These are phyloP conservation scores for Effrenium voratum DNA, from an alignment of 73 alveolate species.

Conservation along the genomic window DNA sequence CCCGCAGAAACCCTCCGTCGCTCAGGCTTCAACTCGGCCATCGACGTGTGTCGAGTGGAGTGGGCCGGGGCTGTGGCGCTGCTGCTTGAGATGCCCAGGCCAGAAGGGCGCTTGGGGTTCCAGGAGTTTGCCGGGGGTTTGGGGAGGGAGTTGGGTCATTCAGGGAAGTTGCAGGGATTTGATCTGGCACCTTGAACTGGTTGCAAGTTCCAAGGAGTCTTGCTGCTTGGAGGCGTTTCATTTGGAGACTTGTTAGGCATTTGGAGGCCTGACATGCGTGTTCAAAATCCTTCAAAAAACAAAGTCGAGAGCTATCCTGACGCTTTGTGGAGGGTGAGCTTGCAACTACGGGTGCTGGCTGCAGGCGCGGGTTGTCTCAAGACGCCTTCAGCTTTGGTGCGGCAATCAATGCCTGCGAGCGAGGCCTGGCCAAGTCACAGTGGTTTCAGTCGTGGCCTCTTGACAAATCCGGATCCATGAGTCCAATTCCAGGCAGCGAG, in stretches of 20 bases:
- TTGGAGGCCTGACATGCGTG: too few species aligned
- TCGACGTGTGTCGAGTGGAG: slow-evolving; percentile 18
- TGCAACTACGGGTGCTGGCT: neutral
- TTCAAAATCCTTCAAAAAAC: too few species aligned
- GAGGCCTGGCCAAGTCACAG: slow-evolving; percentile 9
- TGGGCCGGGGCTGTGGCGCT: slow-evolving; percentile 3
- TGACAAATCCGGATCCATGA: neutral
- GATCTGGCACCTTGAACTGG: neutral
- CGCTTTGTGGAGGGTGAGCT: too few species aligned
- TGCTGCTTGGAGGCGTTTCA: neutral
- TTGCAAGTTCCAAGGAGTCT: neutral
- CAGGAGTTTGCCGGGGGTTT: too few species aligned
- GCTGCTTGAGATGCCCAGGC: slow-evolving; percentile 30
- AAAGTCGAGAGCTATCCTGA: too few species aligned
- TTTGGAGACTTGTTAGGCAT: too few species aligned
- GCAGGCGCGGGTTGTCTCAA: neutral
- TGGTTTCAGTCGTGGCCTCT: neutral
- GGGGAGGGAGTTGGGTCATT: neutral
- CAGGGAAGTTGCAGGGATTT: neutral
- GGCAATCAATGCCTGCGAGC: slow-evolving; percentile 39
- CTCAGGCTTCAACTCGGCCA: slow-evolving; percentile 45
- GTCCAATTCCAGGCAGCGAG: neutral
- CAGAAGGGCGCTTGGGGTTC: too few species aligned
- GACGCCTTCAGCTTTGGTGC: slow-evolving; percentile 42
- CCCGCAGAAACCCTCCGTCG: too few species aligned